phyloP scores from a whole-genome alignment of 2,329 filamentous ascomycete genomes.

The Penicillium sp. region DNA sequence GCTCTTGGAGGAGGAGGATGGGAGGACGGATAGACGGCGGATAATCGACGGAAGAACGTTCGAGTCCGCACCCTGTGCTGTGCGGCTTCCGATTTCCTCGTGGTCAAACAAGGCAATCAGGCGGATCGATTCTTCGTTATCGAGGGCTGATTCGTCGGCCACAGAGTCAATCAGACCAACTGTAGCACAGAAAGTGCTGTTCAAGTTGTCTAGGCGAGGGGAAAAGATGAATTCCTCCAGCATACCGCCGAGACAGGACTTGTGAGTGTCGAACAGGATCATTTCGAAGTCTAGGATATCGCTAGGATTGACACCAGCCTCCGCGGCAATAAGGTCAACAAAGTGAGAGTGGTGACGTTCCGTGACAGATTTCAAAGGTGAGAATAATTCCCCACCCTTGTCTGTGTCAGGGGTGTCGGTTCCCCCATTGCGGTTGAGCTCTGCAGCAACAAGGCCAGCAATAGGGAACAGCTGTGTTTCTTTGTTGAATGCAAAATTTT shows the following conservation, averaged over 20 bases:
- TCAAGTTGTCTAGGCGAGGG: slow-evolving; percentile 89
- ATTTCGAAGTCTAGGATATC: slow-evolving; percentile 92
- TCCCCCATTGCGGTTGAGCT: slow-evolving; percentile 73
- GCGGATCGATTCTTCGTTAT: slow-evolving; percentile 77
- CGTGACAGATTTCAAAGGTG: slow-evolving; percentile 72
- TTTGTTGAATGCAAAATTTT: slow-evolving; percentile 92
- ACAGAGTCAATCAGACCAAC: slow-evolving; percentile 82
- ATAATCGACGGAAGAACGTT: slow-evolving; percentile 87
- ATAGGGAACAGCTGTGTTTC: slow-evolving; percentile 96
- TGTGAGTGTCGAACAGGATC: slow-evolving; percentile 94
- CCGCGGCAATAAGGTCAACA: slow-evolving; percentile 77
- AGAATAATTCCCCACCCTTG: slow-evolving; percentile 65
- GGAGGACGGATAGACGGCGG: slow-evolving; percentile 78
- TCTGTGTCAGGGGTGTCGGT: slow-evolving; percentile 36
- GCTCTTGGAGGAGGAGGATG: slow-evolving; percentile 59
- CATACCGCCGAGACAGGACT: slow-evolving; percentile 82
- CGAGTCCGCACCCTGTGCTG: slow-evolving; percentile 89
- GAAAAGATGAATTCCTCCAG: slow-evolving; percentile 96
- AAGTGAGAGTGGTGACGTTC: slow-evolving; percentile 88
- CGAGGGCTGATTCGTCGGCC: slow-evolving; percentile 61
- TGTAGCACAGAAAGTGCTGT: slow-evolving; percentile 93
- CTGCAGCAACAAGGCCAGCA: slow-evolving; percentile 78
- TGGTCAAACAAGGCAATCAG: slow-evolving; percentile 96
- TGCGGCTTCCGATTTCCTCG: slow-evolving; percentile 92
- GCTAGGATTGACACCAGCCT: slow-evolving; percentile 68